A percentile compares a stretch with the other conserved stretches of the same genome.
Conservation (phyloP, 202 grass and related monocot genomes). For the Zizania palustris region DNA sequence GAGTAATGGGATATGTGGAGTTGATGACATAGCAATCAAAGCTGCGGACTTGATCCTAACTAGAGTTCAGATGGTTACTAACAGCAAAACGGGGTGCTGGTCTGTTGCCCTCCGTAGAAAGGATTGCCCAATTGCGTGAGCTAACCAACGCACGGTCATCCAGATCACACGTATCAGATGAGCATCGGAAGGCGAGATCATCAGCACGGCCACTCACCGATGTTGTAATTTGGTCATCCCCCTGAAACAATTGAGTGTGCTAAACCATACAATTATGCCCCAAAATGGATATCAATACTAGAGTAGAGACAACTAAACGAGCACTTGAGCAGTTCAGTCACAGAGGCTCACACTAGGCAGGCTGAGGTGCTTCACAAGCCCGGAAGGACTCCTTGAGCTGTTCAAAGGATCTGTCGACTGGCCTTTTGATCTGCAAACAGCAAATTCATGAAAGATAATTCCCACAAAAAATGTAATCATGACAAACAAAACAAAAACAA, state of each 20-base stretch:
- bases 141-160: constrained; percentile 52
- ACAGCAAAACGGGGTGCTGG: constrained; percentile 88
- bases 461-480: constrained; percentile 7
- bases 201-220: constrained; percentile 70
- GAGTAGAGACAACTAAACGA: constrained; percentile 15
- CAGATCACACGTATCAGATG: constrained; percentile 61
- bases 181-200: constrained; percentile 56
- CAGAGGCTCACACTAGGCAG: constrained; percentile 61
- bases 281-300: not conserved
- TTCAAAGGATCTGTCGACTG: constrained; percentile 58
- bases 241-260: constrained; percentile 48
- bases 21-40: not conserved
- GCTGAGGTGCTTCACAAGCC: constrained; percentile 38
- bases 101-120: constrained; percentile 75
- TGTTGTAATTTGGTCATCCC: constrained; percentile 44
- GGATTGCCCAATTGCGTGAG: constrained; percentile 69
- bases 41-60: not conserved
- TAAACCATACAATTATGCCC: constrained; percentile 18
- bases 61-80: constrained; percentile 31
- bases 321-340: not conserved
- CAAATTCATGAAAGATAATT: not conserved
- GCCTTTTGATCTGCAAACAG: constrained; percentile 59
- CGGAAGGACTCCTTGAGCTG: constrained; percentile 44
- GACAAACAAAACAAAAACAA: constrained; percentile 13
- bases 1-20: too few relatives aligned